Evolutionary conservation across 2,329 filamentous ascomycete species (phyloP).

Genomic region (Botrytis medusae): DNA sequence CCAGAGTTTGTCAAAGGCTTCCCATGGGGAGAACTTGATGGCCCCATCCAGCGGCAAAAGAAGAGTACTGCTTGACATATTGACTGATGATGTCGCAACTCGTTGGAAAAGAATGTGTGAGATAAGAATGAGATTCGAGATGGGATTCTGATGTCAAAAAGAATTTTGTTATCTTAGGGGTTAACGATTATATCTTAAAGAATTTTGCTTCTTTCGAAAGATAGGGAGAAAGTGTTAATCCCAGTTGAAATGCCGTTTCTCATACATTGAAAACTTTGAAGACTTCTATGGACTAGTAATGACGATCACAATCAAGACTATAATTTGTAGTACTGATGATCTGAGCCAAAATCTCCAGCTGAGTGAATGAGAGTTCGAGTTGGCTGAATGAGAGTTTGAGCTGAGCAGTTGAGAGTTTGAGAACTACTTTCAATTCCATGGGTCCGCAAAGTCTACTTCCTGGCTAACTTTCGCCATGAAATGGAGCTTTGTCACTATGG

Average conservation of each 20-base stretch:
- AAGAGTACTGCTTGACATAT: conserved; percentile 27
- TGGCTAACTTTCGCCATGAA: background rate
- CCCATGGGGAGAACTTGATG: conserved; percentile 57
- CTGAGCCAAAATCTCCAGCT: background rate
- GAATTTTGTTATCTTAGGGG: background rate
- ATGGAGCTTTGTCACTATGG: background rate
- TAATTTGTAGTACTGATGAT: background rate
- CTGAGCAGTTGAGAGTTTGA: background rate
- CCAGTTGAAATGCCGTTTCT: background rate
- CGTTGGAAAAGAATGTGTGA: background rate
- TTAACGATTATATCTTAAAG: conserved; percentile 15
- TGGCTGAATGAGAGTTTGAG: background rate
- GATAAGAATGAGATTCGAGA: background rate
- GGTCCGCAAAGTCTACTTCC: background rate
- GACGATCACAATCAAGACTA: conserved; percentile 8
- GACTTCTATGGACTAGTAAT: background rate
- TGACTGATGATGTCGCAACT: conserved; percentile 4
- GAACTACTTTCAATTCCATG: background rate
- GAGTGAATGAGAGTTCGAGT: background rate
- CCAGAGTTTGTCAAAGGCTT: conserved; percentile 87
- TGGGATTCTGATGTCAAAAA: background rate
- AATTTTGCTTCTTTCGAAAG: background rate
- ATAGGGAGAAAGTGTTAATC: background rate
- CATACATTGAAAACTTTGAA: background rate
- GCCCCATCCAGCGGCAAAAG: conserved; percentile 23